Conservation (phyloP, 2,329 filamentous ascomycete genomes). For the Fragosphaeria purpurea region DNA sequence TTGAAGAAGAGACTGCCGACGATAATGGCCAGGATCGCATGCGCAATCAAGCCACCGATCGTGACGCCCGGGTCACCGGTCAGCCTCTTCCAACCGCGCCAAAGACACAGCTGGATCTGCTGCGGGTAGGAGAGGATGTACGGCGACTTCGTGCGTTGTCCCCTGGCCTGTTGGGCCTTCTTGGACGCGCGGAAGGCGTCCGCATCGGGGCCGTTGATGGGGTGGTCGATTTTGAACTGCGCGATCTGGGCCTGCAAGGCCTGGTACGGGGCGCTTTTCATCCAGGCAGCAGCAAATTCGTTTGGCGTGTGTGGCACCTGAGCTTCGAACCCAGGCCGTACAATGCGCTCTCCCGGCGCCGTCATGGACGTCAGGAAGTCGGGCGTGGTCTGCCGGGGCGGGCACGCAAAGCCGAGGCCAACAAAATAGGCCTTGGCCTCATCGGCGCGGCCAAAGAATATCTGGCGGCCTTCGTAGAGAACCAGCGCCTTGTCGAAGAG, state of each 20-base stretch:
- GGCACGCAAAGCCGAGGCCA: constrained; percentile 56
- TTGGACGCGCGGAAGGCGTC: constrained; percentile 44
- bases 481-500: constrained; percentile 49
- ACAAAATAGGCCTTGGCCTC: constrained; percentile 55
- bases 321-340: constrained; percentile 44
- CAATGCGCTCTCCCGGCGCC: constrained; percentile 42
- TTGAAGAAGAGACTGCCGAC: constrained; percentile 75
- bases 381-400: constrained; percentile 56
- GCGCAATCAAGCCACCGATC: constrained; percentile 57
- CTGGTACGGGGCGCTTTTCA: constrained; percentile 39
- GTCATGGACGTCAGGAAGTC: constrained; percentile 66
- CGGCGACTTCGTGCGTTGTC: constrained; percentile 59
- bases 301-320: constrained; percentile 48
- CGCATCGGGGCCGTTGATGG: constrained; percentile 43
- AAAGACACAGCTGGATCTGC: constrained; percentile 69
- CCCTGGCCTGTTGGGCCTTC: constrained; percentile 43
- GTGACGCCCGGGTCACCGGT: constrained; percentile 68
- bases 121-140: constrained; percentile 69
- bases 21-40: constrained; percentile 66
- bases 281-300: constrained; percentile 50
- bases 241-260: constrained; percentile 43
- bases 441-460: constrained; percentile 51
- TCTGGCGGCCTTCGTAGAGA: constrained; percentile 49
- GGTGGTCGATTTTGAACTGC: constrained; percentile 41
- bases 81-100: constrained; percentile 69